These are phyloP conservation scores for Aureobasidium uvarum DNA, from an alignment of 2,329 filamentous ascomycete species.

Conservation along the genomic window DNA sequence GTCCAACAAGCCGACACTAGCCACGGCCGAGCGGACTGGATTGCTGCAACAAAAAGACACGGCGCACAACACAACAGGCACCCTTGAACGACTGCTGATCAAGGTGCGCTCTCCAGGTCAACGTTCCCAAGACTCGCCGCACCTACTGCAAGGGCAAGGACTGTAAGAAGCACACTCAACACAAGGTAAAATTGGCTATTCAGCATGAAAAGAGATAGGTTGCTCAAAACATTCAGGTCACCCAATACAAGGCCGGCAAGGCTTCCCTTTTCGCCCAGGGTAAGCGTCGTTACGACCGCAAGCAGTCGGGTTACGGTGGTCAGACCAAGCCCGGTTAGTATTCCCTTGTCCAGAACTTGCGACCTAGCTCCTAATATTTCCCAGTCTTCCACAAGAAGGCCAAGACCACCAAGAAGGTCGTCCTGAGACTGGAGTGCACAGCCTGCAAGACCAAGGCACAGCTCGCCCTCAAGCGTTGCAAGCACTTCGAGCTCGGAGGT, in stretches of 20 bases:
- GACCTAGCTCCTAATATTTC: too few species aligned
- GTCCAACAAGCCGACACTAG: not conserved
- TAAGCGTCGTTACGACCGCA: slow-evolving; percentile 99
- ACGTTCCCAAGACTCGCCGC: slow-evolving; percentile 96
- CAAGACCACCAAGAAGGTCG: slow-evolving; percentile 99
- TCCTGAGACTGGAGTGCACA: slow-evolving; percentile 96
- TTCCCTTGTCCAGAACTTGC: too few species aligned
- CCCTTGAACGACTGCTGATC: slow-evolving; percentile 22
- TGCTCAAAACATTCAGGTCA: slow-evolving; percentile 52
- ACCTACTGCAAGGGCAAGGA: slow-evolving; percentile 98
- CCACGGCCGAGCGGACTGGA: not conserved
- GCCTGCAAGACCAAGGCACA: slow-evolving; percentile 98
- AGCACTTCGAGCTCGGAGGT: slow-evolving; percentile 99
- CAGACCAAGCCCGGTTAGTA: slow-evolving; percentile 79
- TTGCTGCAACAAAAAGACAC: slow-evolving; percentile 1
- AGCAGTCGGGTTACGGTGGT: slow-evolving; percentile 99
- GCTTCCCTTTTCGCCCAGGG: slow-evolving; percentile 95
- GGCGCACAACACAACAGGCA: not conserved
- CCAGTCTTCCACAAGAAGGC: slow-evolving; percentile 99
- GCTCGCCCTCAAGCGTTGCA: slow-evolving; percentile 98
- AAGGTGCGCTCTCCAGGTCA: slow-evolving; percentile 62
- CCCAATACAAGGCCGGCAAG: slow-evolving; percentile 97
- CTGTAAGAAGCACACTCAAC: slow-evolving; percentile 74
- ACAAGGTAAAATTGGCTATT: slow-evolving; percentile 53
- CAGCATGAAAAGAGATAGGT: too few species aligned